phyloP scores from a whole-genome alignment of 805 yeast species.

The Gaillardinia entomophila region DNA sequence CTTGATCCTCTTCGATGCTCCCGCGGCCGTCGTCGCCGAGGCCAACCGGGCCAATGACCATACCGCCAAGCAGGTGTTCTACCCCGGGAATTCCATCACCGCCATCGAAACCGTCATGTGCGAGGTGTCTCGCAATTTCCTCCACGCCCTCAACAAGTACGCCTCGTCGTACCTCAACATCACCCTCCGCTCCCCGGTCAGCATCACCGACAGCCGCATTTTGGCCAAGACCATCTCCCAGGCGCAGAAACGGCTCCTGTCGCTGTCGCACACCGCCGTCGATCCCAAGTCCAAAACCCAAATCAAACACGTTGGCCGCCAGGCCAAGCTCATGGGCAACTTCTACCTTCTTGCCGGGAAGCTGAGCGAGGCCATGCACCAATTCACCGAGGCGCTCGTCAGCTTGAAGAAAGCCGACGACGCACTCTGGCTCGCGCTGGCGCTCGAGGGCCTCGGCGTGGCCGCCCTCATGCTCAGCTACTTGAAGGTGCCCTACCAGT shows the following conservation, averaged over 20 bases:
- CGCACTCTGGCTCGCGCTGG: constrained; percentile 80
- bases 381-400: constrained; percentile 68
- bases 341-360: constrained; percentile 79
- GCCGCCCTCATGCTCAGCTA: constrained; percentile 56
- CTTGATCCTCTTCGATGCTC: constrained; percentile 49
- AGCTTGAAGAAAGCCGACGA: constrained; percentile 61
- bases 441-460: constrained; percentile 77
- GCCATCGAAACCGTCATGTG: constrained; percentile 61
- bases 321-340: constrained; percentile 68
- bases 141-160: constrained; percentile 58
- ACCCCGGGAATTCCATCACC: constrained; percentile 21
- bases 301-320: constrained; percentile 61
- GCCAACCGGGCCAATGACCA: constrained; percentile 12
- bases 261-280: constrained; percentile 27
- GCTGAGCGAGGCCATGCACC: constrained; percentile 60
- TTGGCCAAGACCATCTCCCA: constrained; percentile 33
- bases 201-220: constrained; percentile 46
- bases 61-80: constrained; percentile 12
- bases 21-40: constrained; percentile 11
- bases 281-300: constrained; percentile 30
- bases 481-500: constrained; percentile 46
- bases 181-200: constrained; percentile 77
- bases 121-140: constrained; percentile 61
- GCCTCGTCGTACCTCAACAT: constrained; percentile 74
- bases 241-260: constrained; percentile 38